Percentiles rank a stretch among this genome's conserved stretches.
phyloP scores from a whole-genome alignment of 2,329 filamentous ascomycete genomes.

The Fonsecaea pedrosoi region DNA sequence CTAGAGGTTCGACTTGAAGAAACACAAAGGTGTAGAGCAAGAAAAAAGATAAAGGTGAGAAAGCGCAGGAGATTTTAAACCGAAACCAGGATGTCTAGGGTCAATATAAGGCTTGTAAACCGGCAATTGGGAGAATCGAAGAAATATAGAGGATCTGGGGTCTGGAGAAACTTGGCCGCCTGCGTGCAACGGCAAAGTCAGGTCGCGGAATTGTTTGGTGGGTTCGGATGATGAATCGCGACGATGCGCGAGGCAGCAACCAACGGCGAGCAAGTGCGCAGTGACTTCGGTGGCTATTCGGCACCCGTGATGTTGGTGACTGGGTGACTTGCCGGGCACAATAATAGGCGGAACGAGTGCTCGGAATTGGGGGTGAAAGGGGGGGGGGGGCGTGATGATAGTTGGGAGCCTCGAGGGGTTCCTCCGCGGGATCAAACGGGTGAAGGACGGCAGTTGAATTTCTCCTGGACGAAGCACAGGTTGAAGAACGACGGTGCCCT shows the following conservation, averaged over 20 bases:
- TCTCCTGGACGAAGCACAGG: neutral
- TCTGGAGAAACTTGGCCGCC: slow-evolving; percentile 7
- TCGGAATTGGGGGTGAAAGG: neutral
- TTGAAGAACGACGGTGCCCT: neutral
- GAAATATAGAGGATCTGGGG: slow-evolving; percentile 14
- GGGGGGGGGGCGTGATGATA: neutral
- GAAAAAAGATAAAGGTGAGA: neutral
- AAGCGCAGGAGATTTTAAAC: neutral
- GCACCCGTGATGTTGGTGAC: neutral
- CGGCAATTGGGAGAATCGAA: slow-evolving; percentile 21
- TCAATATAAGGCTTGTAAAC: slow-evolving; percentile 1
- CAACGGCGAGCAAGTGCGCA: neutral
- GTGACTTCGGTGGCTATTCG: neutral
- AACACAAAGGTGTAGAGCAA: neutral
- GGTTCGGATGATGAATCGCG: neutral
- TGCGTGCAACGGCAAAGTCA: neutral
- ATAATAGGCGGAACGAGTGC: neutral
- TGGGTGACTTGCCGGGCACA: slow-evolving; percentile 3
- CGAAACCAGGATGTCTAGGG: slow-evolving; percentile 10
- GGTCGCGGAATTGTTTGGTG: slow-evolving; percentile 5
- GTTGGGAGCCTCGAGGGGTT: neutral
- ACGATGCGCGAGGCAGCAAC: neutral
- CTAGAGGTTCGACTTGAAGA: neutral
- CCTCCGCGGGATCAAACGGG: neutral
- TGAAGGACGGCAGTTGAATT: slow-evolving; percentile 1